phyloP scores from a whole-genome alignment of 768 basidiomycete species.

The Leccinum obscurum region DNA sequence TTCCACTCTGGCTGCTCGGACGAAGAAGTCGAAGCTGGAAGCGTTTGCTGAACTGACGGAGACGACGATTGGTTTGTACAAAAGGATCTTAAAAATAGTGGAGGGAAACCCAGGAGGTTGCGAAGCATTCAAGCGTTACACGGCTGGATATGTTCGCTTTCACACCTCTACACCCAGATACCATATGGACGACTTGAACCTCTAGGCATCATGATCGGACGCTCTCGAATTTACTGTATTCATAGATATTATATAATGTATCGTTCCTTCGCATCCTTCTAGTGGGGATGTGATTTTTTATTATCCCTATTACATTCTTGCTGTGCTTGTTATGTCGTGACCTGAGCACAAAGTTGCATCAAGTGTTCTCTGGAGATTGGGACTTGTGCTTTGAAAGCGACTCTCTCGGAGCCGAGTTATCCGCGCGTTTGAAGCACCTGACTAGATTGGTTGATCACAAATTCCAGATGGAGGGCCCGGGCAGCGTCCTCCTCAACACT shows the following conservation, averaged over 20 bases:
- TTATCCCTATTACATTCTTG: too few relatives aligned
- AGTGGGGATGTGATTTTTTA: too few relatives aligned
- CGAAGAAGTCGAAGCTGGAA: neutral
- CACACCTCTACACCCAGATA: constrained; percentile 26
- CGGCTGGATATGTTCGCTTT: constrained; percentile 20
- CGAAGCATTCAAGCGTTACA: constrained; percentile 8
- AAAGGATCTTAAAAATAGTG: constrained; percentile 23
- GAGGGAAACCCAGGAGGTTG: constrained; percentile 5
- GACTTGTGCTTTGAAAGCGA: neutral
- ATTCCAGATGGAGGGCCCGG: too few relatives aligned
- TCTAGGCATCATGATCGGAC: neutral
- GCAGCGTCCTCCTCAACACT: too few relatives aligned
- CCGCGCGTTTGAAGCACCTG: too few relatives aligned
- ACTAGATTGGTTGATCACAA: too few relatives aligned
- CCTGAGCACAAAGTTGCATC: too few relatives aligned
- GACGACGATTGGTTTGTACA: constrained; percentile 12
- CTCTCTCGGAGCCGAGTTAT: too few relatives aligned
- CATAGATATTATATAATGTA: too few relatives aligned
- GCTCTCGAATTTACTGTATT: neutral
- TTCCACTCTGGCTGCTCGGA: neutral
- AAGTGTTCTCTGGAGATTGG: too few relatives aligned
- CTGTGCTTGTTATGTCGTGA: too few relatives aligned
- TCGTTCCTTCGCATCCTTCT: too few relatives aligned
- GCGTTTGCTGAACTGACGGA: neutral
- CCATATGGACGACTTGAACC: constrained; percentile 14